Conservation (phyloP, 345 rosid genomes). For the Corchorus olitorius region DNA sequence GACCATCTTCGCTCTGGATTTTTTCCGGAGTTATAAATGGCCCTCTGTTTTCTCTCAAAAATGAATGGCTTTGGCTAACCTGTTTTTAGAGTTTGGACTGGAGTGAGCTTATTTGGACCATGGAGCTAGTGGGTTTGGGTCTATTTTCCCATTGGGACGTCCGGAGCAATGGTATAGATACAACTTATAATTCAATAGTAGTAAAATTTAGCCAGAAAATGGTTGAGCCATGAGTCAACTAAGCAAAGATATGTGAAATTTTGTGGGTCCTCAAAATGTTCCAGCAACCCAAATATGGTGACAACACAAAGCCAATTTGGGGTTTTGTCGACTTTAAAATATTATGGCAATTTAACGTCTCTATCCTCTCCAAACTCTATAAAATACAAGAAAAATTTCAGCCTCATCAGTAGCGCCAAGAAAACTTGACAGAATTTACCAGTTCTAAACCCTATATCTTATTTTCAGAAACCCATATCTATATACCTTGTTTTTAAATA, state of each 20-base stretch:
- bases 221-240: neutral
- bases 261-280: neutral
- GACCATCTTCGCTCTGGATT: neutral
- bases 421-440: neutral
- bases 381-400: neutral
- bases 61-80: neutral
- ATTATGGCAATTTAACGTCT: neutral
- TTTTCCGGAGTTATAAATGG: neutral
- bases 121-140: too few species aligned
- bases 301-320: neutral
- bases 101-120: neutral
- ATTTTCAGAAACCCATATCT: neutral
- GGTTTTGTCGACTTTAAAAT: neutral
- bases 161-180: too few species aligned
- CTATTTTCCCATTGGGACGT: too few species aligned
- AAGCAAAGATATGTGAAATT: conserved; percentile 13
- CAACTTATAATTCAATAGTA: too few species aligned
- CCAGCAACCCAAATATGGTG: neutral
- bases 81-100: neutral
- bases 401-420: neutral
- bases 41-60: neutral
- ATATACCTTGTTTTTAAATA: neutral
- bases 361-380: neutral
- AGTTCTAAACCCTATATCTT: neutral
- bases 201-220: too few species aligned